These are phyloP conservation scores for Coemansia sp. DNA, from an alignment of 192 early-diverging fungal genomes.

Conservation along the genomic window DNA sequence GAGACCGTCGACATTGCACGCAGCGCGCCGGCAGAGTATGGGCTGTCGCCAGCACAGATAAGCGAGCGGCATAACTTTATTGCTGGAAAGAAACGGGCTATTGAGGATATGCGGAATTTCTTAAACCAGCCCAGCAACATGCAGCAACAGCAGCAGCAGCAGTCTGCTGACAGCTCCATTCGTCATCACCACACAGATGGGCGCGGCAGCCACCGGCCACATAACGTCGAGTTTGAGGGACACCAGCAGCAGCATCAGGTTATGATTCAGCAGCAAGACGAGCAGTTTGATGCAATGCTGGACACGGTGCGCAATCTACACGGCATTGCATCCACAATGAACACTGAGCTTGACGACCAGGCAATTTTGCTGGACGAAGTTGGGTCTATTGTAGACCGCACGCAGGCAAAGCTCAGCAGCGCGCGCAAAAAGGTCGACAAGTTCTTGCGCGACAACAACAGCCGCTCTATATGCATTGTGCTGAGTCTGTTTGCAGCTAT, in stretches of 20 bases:
- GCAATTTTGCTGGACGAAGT: slow-evolving; percentile 50
- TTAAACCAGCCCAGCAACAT: slow-evolving; percentile 15
- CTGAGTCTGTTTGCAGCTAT: slow-evolving; percentile 43
- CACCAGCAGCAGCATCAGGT: slow-evolving; percentile 48
- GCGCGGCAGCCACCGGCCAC: slow-evolving; percentile 6
- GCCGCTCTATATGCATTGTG: slow-evolving; percentile 40
- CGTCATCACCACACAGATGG: not conserved
- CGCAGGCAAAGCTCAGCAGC: slow-evolving; percentile 30
- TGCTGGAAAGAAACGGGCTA: slow-evolving; percentile 18
- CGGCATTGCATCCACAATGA: slow-evolving; percentile 51
- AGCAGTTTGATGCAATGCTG: slow-evolving; percentile 50
- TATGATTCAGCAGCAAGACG: slow-evolving; percentile 52
- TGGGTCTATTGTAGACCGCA: slow-evolving; percentile 33
- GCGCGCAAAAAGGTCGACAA: slow-evolving; percentile 38
- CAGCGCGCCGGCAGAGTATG: slow-evolving; percentile 38
- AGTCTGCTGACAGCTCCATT: not conserved
- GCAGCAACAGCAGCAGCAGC: not conserved
- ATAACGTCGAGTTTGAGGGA: slow-evolving; percentile 22
- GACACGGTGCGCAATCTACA: slow-evolving; percentile 53
- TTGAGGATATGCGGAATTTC: slow-evolving; percentile 35
- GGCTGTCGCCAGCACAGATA: slow-evolving; percentile 28
- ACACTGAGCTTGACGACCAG: slow-evolving; percentile 53
- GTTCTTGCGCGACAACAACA: slow-evolving; percentile 47
- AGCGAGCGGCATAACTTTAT: slow-evolving; percentile 42
- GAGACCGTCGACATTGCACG: slow-evolving; percentile 44